Evolutionary conservation across 108 stramenopile genomes (phyloP).

Genomic region (Conticribra guillardii): DNA sequence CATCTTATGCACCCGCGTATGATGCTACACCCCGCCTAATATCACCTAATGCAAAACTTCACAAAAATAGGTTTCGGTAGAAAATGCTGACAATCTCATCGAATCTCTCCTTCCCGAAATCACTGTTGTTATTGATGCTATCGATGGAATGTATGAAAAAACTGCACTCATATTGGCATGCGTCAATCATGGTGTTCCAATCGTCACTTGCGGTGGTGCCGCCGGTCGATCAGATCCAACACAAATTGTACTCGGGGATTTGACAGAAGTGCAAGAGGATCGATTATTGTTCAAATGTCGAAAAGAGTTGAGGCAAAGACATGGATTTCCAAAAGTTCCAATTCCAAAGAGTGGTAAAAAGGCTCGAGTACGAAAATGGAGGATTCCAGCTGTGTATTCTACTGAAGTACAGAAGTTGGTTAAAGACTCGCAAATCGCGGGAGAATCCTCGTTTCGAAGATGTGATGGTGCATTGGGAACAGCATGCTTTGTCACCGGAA

Average conservation of each 20-base stretch:
- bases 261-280: conserved; percentile 65
- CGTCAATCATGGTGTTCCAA: conserved; percentile 52
- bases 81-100: conserved; percentile 70
- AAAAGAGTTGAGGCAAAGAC: conserved; percentile 66
- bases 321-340: conserved; percentile 70
- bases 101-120: conserved; percentile 39
- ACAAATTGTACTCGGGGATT: conserved; percentile 63
- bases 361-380: conserved; percentile 58
- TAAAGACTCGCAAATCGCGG: not conserved
- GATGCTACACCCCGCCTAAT: too few relatives aligned
- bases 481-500: conserved; percentile 82
- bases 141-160: conserved; percentile 76
- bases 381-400: conserved; percentile 75
- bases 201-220: conserved; percentile 89
- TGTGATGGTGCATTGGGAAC: conserved; percentile 86
- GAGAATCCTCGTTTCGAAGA: conserved; percentile 56
- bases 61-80: conserved; percentile 35
- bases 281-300: conserved; percentile 61
- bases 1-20: too few relatives aligned
- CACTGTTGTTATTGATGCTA: conserved; percentile 75
- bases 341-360: conserved; percentile 27
- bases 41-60: not conserved
- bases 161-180: conserved; percentile 75
- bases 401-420: conserved; percentile 56
- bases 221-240: conserved; percentile 83